Evolutionary conservation across 371 early-diverging fungal species (phyloP).

Genomic region (Actinomortierella ambigua): DNA sequence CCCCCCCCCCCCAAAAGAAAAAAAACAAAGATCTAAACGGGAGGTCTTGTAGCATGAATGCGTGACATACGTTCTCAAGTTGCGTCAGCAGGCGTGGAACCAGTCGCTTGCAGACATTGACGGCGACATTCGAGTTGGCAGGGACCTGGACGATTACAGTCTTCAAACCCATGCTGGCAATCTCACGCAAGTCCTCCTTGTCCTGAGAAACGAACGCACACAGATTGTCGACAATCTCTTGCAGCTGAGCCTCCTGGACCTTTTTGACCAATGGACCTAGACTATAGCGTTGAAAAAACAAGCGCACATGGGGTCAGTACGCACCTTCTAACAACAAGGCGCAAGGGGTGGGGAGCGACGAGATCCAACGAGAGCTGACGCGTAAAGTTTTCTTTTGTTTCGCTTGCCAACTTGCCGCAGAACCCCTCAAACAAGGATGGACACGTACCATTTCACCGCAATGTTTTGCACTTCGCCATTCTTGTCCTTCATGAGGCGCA

Average conservation of each 20-base stretch:
- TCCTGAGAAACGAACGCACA: slow-evolving; percentile 61
- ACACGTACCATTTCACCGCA: slow-evolving; percentile 84
- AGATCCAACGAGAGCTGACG: neutral
- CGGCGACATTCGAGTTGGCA: slow-evolving; percentile 50
- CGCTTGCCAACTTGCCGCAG: neutral
- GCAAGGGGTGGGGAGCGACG: no score
- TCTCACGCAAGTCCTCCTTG: slow-evolving; percentile 72
- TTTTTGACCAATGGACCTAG: slow-evolving; percentile 79
- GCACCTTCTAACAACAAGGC: no score
- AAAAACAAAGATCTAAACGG: no score
- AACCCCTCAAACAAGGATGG: no score
- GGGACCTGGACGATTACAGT: slow-evolving; percentile 79
- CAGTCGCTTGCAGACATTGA: slow-evolving; percentile 60
- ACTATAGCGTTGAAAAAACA: slow-evolving; percentile 45
- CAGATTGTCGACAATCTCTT: slow-evolving; percentile 72
- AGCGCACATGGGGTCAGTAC: neutral
- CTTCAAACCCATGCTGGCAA: slow-evolving; percentile 86
- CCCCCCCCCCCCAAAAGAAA: no score
- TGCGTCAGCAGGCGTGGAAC: slow-evolving; percentile 67
- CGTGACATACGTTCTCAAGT: slow-evolving; percentile 57
- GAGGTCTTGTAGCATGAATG: no score
- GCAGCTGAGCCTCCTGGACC: slow-evolving; percentile 66
- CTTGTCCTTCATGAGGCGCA: slow-evolving; percentile 80
- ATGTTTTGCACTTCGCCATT: slow-evolving; percentile 94
- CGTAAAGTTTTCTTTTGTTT: neutral